Base-by-base conservation (phyloP, 768 basidiomycete genomes). In the Mycena belliarum region DNA sequence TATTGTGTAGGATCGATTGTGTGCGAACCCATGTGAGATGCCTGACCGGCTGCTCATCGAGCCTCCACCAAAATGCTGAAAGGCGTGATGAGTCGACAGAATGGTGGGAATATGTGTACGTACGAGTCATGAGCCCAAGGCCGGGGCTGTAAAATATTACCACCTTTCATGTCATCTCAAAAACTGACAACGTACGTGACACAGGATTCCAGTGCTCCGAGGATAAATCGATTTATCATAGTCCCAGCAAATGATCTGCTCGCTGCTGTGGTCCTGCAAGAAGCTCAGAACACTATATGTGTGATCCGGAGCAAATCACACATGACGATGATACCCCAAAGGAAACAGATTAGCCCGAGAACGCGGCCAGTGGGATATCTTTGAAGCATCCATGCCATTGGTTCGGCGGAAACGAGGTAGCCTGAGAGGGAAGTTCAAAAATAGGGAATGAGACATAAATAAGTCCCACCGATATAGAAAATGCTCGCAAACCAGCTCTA, bases 241-340 rank as follows among this genome's bases (percentile, higher is more conserved):
- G 63, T 68, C 6, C 68, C 68, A 1, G 66, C 48, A 29, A 72
- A 72, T 7, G 64, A 63, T 37, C 59, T 52, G 26, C 63, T 62
- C 26, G 63, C 67, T 12, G 70, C 69, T 9, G 66, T 70, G 16
- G 64, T 61, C 66, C 63, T 64, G 40, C 7, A 18, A 38, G 4
- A 6, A 16, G 24, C 33, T 14, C 29, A 40, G 26, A 35, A 4
- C 21, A 43, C 18, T 25, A 41, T 6, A 4, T 28, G 21, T 12
- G 4, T 9, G 38, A 40, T 15, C 10, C n/a, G 49, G 32, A 29
- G 6, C 21, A 46, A 8, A 32, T 6, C 29, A 16, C 52, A 57
- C 62, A 73, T 69, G 29, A 70, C 65, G 37, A 72, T 66, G 16
- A 69, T 64, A n/a, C 70, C 70, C 73, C 73, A 75, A 24, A 73